Evolutionary conservation across 176 grass and related monocot genomes (phyloP).

Genomic region (Musa schizocarpa): DNA sequence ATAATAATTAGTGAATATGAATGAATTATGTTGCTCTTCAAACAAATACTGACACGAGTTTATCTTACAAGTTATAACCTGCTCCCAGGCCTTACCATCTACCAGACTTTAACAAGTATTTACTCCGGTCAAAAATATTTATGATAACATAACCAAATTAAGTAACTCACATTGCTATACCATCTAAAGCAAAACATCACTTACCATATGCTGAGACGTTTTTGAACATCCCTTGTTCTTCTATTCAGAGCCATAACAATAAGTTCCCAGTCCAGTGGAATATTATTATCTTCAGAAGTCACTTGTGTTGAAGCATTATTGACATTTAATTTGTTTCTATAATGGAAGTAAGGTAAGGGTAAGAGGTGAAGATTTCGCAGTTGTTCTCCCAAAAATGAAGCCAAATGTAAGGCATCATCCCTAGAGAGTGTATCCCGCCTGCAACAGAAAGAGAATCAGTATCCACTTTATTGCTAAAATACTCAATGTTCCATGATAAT

Average conservation of each 20-base stretch:
- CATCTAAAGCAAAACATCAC: background rate
- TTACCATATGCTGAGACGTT: conserved; percentile 64
- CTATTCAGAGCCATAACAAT: conserved; percentile 43
- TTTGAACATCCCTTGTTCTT: conserved; percentile 56
- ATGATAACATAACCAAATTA: background rate
- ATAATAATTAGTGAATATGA: too few relatives aligned
- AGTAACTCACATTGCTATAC: background rate
- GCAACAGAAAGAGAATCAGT: conserved; percentile 25
- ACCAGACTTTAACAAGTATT: background rate
- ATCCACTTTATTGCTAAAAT: background rate
- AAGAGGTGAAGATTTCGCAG: conserved; percentile 69
- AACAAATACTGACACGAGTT: too few relatives aligned
- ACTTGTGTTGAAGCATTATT: conserved; percentile 16
- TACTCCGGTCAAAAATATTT: background rate
- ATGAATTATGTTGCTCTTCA: too few relatives aligned
- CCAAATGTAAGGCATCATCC: conserved; percentile 56
- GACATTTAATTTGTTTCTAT: conserved; percentile 14
- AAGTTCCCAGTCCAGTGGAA: conserved; percentile 57
- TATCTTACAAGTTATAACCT: background rate
- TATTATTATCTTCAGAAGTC: conserved; percentile 9
- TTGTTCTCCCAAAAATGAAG: conserved; percentile 89
- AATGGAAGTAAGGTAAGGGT: conserved; percentile 38
- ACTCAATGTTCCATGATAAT: background rate
- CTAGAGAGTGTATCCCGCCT: conserved; percentile 66
- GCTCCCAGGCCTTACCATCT: background rate